Evolutionary conservation across 805 yeast genomes (phyloP).

Genomic region (Komagataella populi): DNA sequence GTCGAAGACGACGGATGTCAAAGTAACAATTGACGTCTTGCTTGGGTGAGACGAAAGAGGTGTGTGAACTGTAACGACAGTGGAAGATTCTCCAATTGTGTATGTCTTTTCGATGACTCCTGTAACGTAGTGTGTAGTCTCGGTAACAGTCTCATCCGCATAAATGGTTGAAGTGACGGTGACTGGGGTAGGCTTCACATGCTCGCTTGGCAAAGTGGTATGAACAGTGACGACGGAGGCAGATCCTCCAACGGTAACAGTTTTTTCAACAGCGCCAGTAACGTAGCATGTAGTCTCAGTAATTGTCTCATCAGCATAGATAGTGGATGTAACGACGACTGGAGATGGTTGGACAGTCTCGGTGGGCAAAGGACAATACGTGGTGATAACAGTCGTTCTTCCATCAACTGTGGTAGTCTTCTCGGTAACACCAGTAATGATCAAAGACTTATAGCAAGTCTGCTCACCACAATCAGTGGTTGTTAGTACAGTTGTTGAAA

Average conservation of each 20-base stretch:
- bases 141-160: not conserved
- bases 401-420: constrained; percentile 20
- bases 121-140: not conserved
- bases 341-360: constrained; percentile 4
- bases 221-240: not conserved
- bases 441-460: constrained; percentile 13
- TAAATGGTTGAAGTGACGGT: not conserved
- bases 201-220: not conserved
- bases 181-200: not conserved
- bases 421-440: constrained; percentile 8
- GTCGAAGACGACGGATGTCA: not conserved
- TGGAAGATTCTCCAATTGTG: not conserved
- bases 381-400: constrained; percentile 21
- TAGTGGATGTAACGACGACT: not conserved
- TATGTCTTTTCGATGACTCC: not conserved
- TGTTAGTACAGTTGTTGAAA: constrained; percentile 12
- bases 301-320: not conserved
- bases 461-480: constrained; percentile 15
- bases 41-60: not conserved
- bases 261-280: not conserved
- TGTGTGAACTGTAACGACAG: not conserved
- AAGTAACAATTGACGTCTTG: not conserved
- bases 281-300: not conserved
- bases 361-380: constrained; percentile 18
- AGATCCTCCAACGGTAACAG: not conserved